These are phyloP conservation scores for Truncatella angustata DNA, from an alignment of 2,329 filamentous ascomycete species.

Conservation along the genomic window DNA sequence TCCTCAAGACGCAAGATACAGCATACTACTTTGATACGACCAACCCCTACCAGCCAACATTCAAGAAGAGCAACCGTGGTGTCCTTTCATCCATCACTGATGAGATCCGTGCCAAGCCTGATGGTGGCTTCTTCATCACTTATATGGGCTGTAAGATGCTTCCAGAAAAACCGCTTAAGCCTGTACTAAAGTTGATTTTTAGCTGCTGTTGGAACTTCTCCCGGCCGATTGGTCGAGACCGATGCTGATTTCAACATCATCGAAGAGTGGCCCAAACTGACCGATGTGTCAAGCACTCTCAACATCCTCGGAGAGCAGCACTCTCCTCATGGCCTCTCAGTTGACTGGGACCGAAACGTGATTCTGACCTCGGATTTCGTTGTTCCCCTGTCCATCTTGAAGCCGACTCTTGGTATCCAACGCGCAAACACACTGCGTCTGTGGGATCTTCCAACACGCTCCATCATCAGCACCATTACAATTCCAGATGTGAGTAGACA, in stretches of 20 bases:
- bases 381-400: slow-evolving; percentile 58
- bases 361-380: slow-evolving; percentile 64
- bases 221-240: slow-evolving; percentile 60
- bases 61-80: slow-evolving; percentile 59
- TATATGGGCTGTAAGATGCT: slow-evolving; percentile 54
- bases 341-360: slow-evolving; percentile 56
- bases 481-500: slow-evolving; percentile 48
- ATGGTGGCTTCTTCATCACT: slow-evolving; percentile 60
- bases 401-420: slow-evolving; percentile 53
- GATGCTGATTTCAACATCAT: slow-evolving; percentile 59
- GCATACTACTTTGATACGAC: slow-evolving; percentile 61
- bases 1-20: slow-evolving; percentile 61
- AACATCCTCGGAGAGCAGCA: slow-evolving; percentile 61
- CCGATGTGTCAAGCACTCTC: slow-evolving; percentile 47
- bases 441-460: slow-evolving; percentile 52
- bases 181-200: not conserved
- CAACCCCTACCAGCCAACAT: slow-evolving; percentile 57
- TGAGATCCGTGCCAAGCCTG: slow-evolving; percentile 62
- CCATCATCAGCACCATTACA: slow-evolving; percentile 58
- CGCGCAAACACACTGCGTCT: slow-evolving; percentile 57
- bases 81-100: slow-evolving; percentile 58
- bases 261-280: slow-evolving; percentile 54
- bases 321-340: slow-evolving; percentile 56
- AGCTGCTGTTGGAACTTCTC: slow-evolving; percentile 52
- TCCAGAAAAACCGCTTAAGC: not conserved